Conservation (phyloP, 2,329 filamentous ascomycete genomes). For the Fusarium sp. region DNA sequence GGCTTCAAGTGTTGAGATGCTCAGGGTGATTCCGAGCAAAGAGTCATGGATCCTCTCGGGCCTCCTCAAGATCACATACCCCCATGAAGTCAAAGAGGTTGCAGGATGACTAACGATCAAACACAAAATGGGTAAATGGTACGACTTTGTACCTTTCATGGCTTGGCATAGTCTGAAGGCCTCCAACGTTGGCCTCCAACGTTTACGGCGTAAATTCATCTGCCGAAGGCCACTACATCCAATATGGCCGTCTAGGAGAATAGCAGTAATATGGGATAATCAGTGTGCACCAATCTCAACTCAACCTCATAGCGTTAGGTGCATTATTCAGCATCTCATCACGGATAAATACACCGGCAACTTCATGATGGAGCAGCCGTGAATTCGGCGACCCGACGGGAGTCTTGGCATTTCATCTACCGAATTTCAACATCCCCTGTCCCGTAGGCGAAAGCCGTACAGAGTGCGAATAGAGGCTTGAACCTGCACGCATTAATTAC, state of each 20-base stretch:
- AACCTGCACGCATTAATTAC: background rate
- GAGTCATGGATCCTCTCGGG: conserved; percentile 32
- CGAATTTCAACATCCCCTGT: background rate
- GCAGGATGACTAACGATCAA: background rate
- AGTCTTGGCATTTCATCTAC: background rate
- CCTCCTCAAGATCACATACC: conserved; percentile 47
- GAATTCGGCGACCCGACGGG: background rate
- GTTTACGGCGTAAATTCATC: background rate
- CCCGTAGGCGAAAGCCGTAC: background rate
- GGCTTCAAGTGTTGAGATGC: background rate
- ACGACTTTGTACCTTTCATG: conserved; percentile 17
- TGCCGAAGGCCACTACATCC: background rate
- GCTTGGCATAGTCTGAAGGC: conserved; percentile 36
- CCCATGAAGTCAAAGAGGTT: background rate
- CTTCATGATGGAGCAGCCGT: conserved; percentile 20
- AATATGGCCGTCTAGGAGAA: background rate
- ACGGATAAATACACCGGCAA: conserved; percentile 22
- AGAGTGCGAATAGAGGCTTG: conserved; percentile 9
- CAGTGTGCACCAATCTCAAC: background rate
- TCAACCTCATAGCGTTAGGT: background rate
- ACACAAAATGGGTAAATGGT: background rate
- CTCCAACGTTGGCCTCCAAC: conserved; percentile 12
- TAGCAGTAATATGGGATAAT: background rate
- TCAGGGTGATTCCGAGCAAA: background rate
- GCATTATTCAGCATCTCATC: conserved; percentile 25